Percentiles rank a stretch among this genome's conserved stretches.
These are phyloP conservation scores for Colletotrichum cereale DNA, from an alignment of 2,329 filamentous ascomycete species.

Conservation along the genomic window DNA sequence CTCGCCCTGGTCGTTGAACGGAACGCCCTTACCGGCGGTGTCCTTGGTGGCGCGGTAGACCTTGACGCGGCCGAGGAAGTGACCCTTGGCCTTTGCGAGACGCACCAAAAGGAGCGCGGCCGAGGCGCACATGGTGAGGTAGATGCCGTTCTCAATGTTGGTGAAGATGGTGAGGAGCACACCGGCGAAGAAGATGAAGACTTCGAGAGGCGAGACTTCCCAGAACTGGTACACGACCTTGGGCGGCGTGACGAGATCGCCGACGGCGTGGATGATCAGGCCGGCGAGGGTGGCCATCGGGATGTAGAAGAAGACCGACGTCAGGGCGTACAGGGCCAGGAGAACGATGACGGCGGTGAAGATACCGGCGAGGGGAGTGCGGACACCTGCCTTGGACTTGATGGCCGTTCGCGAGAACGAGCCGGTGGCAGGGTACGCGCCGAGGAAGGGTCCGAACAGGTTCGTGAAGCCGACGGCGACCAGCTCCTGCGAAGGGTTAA, in stretches of 20 bases:
- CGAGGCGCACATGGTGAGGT: constrained; percentile 60
- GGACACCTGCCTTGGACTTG: constrained; percentile 85
- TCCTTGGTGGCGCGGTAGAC: constrained; percentile 42
- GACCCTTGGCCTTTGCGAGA: constrained; percentile 60
- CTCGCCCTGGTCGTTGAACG: constrained; percentile 40
- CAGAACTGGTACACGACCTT: constrained; percentile 83
- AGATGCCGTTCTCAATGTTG: constrained; percentile 64
- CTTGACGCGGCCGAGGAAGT: constrained; percentile 58
- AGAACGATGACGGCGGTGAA: constrained; percentile 83
- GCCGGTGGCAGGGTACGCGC: constrained; percentile 61
- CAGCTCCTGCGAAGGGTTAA: constrained; percentile 83
- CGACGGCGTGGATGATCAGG: constrained; percentile 87
- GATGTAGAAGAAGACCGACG: constrained; percentile 85
- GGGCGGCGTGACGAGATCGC: constrained; percentile 80
- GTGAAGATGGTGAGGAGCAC: constrained; percentile 70
- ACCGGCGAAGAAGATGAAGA: constrained; percentile 80
- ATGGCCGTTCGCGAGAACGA: constrained; percentile 79
- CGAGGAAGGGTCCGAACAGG: constrained; percentile 80
- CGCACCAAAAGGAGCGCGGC: constrained; percentile 58
- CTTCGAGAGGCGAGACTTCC: constrained; percentile 80
- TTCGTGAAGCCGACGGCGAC: constrained; percentile 84
- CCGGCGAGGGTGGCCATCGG: constrained; percentile 77
- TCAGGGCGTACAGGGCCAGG: constrained; percentile 81
- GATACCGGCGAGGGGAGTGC: constrained; percentile 82
- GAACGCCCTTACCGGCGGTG: constrained; percentile 38